Conservation (phyloP, 78 protist genomes). For the Emiliania huxleyi region DNA sequence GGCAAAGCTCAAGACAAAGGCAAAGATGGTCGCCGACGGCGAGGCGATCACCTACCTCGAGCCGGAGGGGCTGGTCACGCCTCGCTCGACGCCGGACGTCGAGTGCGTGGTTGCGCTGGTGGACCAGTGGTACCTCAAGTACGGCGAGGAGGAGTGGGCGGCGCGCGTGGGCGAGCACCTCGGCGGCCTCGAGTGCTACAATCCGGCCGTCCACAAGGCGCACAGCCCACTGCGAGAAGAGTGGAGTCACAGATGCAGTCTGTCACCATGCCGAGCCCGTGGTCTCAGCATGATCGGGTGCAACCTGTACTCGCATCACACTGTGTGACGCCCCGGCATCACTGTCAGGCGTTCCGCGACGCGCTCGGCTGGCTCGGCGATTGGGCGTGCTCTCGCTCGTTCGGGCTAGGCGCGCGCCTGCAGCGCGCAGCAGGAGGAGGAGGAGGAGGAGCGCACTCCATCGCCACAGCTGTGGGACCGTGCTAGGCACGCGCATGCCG, state of each 20-base stretch:
- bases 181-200: slow-evolving; percentile 56
- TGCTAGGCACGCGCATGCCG: not conserved
- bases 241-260: no score
- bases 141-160: slow-evolving; percentile 95
- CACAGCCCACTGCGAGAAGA: no score
- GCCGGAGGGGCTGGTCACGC: slow-evolving; percentile 89
- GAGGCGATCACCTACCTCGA: slow-evolving; percentile 82
- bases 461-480: no score
- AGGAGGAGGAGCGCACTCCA: no score
- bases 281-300: no score
- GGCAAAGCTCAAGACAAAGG: slow-evolving; percentile 69
- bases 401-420: slow-evolving; percentile 81
- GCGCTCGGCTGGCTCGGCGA: slow-evolving; percentile 80
- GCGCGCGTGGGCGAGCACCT: slow-evolving; percentile 41
- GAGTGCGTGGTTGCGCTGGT: slow-evolving; percentile 95
- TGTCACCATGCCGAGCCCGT: no score
- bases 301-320: no score
- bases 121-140: slow-evolving; percentile 98
- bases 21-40: slow-evolving; percentile 24
- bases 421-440: slow-evolving; percentile 48
- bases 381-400: slow-evolving; percentile 99
- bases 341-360: slow-evolving; percentile 71
- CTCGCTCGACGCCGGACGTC: slow-evolving; percentile 90
- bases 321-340: not conserved
- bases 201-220: slow-evolving; percentile 5